Base-by-base conservation (phyloP, 2,329 filamentous ascomycete genomes). In the Aspergillus phoenicis region DNA sequence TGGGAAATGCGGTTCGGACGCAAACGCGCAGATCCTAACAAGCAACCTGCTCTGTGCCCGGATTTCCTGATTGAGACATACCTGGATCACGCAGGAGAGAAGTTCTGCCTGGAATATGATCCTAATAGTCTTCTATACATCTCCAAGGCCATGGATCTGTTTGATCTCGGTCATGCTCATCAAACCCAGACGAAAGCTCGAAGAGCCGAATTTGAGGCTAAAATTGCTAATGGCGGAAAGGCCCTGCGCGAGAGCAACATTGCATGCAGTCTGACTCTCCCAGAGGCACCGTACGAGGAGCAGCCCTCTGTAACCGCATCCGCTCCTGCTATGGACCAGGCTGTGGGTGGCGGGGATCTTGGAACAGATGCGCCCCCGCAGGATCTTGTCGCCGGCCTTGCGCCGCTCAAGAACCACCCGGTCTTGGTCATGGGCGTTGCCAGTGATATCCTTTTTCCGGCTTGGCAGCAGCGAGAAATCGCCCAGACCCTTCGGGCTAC, bases 1-100 rank as follows among this genome's bases (percentile, higher is more conserved):
- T 99, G 95, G 95, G 95, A 99, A 78, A 90, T 91, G 77, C 87
- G 95, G 38, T 99, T 99, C 75, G 94, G 92, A 4, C 85, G 95
- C 39, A 85, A 91, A 66, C 85, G 95, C 51, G 94, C 95, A 13
- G 95, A 99, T 74, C 84, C 91, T 0, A 87, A 86, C 67, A 93
- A 91, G 68, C 93, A 91, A 4, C 95, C 95, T 0, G 95, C 95
- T 0, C 79, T 99, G n/a, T 99, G 95, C 70, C 93, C 95, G 0
- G 95, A 99, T 74, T 99, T 98, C 72, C 83, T 99, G 24, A 97
- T 99, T 67, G 95, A 99, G 79, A 99, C 95, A 0, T 99, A 99
- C 73, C 86, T 99, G 17, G 95, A 99, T 76, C 95, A 99, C 71
- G 95, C 95, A 0, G 95, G 95, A 20, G 95, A 99, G 81, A 99